These are phyloP conservation scores for Lyophyllum shimeji DNA, from an alignment of 768 basidiomycete genomes.

Conservation along the genomic window DNA sequence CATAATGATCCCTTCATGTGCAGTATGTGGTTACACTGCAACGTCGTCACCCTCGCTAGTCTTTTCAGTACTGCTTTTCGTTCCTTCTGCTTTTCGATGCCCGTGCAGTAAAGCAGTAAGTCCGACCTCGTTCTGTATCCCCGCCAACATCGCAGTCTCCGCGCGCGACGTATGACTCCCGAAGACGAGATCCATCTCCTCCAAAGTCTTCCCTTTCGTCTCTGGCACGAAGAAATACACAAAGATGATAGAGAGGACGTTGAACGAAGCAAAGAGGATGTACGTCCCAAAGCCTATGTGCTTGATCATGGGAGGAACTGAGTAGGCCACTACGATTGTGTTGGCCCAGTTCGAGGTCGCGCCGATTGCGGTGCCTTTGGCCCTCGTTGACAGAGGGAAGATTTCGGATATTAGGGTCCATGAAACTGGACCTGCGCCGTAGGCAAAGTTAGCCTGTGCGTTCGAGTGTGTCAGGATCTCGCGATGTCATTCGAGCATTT, in stretches of 20 bases:
- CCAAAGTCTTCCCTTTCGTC: constrained; percentile 27
- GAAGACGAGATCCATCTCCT: constrained; percentile 25
- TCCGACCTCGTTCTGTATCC: constrained; percentile 17
- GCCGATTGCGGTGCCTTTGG: constrained; percentile 40
- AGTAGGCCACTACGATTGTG: constrained; percentile 26
- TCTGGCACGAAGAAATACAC: constrained; percentile 28
- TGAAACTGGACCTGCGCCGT: constrained; percentile 15
- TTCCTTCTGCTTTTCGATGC: background rate
- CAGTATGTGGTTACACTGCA: background rate
- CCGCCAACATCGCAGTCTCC: constrained; percentile 14
- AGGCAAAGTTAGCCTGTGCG: constrained; percentile 6
- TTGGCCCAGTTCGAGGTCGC: constrained; percentile 42
- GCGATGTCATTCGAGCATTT: constrained; percentile 17
- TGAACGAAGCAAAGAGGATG: constrained; percentile 27
- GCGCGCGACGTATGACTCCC: constrained; percentile 16
- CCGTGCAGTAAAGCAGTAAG: constrained; percentile 7
- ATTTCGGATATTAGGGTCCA: constrained; percentile 39
- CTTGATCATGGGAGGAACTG: constrained; percentile 34
- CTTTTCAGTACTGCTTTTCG: constrained; percentile 2
- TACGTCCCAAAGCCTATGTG: constrained; percentile 34
- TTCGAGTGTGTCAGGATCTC: background rate
- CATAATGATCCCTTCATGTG: background rate
- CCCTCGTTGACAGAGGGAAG: constrained; percentile 39
- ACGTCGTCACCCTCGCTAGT: background rate
- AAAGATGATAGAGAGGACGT: constrained; percentile 25